Evolutionary conservation across 345 rosid genomes (phyloP), one percentile per base, ranked within the genome.

Genomic region (Corchorus capsularis): DNA sequence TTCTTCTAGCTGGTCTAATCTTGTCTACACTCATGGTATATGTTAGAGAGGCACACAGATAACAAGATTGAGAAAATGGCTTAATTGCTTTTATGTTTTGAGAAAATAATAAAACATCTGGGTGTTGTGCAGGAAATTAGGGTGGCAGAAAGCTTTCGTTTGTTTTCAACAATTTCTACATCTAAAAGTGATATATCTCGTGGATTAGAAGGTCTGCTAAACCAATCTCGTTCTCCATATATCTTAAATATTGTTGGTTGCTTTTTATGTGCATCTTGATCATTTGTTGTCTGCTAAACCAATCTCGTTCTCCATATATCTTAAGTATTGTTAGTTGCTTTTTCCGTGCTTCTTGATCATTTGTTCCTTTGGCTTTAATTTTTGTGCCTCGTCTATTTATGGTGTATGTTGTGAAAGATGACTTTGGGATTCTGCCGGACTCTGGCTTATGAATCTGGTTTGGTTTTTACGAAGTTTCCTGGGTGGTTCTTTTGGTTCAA

Each of bases 121-220:
- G 66, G 27, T 39, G 32, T 82, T 79, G 73, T 78, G 77, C 93
- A 95, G 98, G 97, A 87, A 86, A 90, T 93, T 86, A 84, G 82
- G 73, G 91, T 89, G 54, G 86, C 94, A 1, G 99, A 92, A 78
- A 90, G 86, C 83, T 96, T 96, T 79, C 89, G 91, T 64, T 78
- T 95, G 64, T 95, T 95, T 82, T 91, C 97, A 62, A 92, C 99
- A 53, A 85, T 91, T 71, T 89, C 99, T 45, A 87, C 91, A 63
- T 81, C 89, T 45, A 92, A 86, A 71, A 82, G 80, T 78, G 87
- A 86, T 81, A 66, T 77, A 11, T 77, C 83, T 76, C 79, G 67
- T 69, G 78, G 78, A 76, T 56, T 78, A 45, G 92, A 89, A 85
- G 96, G 93, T 89, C 79, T 79, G 72, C 78, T 32, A 11, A 59